These are phyloP conservation scores for Suillus ampliporus DNA, from an alignment of 768 basidiomycete species.

Conservation along the genomic window DNA sequence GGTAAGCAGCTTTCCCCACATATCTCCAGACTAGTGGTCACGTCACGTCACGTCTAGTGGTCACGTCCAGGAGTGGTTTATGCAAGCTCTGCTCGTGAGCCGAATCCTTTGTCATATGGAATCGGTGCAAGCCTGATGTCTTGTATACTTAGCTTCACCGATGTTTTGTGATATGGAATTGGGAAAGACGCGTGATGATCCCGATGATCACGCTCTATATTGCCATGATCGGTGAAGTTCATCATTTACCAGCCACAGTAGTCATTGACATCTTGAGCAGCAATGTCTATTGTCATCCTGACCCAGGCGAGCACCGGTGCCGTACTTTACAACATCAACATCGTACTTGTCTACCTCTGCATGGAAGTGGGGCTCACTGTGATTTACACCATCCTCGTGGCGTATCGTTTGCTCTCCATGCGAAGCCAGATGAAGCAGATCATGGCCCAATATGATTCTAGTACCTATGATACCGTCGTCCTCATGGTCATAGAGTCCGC, in stretches of 20 bases:
- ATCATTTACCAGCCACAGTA: background rate
- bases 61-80: background rate
- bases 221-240: slow-evolving; percentile 20
- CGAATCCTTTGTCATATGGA: background rate
- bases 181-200: slow-evolving; percentile 18
- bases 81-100: background rate
- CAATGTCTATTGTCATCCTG: slow-evolving; percentile 24
- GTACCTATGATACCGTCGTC: slow-evolving; percentile 28
- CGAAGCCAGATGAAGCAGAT: slow-evolving; percentile 21
- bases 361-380: slow-evolving; percentile 37
- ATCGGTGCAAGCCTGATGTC: background rate
- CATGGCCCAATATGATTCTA: slow-evolving; percentile 16
- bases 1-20: background rate
- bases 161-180: slow-evolving; percentile 22
- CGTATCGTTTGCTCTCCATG: slow-evolving; percentile 29
- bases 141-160: slow-evolving; percentile 9
- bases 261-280: slow-evolving; percentile 10
- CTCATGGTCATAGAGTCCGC: slow-evolving; percentile 40
- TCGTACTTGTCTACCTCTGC: slow-evolving; percentile 33
- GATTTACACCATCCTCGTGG: slow-evolving; percentile 38
- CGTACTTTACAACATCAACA: slow-evolving; percentile 29
- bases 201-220: slow-evolving; percentile 23
- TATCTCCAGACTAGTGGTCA: background rate
- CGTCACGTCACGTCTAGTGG: no score
- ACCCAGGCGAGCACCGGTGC: slow-evolving; percentile 19